These are phyloP conservation scores for Coemansia sp. DNA, from an alignment of 192 early-diverging fungal genomes.

Conservation along the genomic window DNA sequence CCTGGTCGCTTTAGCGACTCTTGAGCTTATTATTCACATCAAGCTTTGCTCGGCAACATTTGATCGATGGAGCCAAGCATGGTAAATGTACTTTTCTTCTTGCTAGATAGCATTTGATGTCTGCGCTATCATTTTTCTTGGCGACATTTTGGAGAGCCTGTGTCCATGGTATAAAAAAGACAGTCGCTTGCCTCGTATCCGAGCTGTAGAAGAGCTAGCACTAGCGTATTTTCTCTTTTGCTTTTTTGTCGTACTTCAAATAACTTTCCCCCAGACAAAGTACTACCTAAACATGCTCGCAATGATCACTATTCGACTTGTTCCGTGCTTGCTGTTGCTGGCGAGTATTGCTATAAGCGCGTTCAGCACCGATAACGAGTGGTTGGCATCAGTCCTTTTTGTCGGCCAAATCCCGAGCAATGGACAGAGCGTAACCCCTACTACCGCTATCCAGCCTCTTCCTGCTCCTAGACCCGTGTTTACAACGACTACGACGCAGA, in stretches of 20 bases:
- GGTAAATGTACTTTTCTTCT: background rate
- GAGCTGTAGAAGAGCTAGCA: background rate
- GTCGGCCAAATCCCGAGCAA: background rate
- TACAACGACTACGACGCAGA: background rate
- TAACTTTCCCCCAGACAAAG: background rate
- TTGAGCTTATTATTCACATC: background rate
- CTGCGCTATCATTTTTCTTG: background rate
- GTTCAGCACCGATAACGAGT: background rate
- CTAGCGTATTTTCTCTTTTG: background rate
- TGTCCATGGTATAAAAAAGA: background rate
- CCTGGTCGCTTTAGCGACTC: constrained; percentile 31
- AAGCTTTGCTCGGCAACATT: background rate
- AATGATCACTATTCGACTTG: background rate
- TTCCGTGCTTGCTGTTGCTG: background rate
- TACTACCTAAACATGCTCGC: background rate
- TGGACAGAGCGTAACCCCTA: background rate
- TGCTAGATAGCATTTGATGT: constrained; percentile 8
- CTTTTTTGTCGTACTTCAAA: background rate
- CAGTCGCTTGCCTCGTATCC: background rate
- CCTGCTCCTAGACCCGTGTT: background rate
- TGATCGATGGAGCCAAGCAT: background rate
- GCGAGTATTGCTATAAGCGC: background rate
- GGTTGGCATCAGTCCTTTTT: background rate
- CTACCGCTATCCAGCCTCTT: background rate
- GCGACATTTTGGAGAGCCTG: background rate